Evolutionary conservation across 2,329 filamentous ascomycete genomes (phyloP), one percentile per base, ranked within the genome.

Genomic region (Neurospora sp.): DNA sequence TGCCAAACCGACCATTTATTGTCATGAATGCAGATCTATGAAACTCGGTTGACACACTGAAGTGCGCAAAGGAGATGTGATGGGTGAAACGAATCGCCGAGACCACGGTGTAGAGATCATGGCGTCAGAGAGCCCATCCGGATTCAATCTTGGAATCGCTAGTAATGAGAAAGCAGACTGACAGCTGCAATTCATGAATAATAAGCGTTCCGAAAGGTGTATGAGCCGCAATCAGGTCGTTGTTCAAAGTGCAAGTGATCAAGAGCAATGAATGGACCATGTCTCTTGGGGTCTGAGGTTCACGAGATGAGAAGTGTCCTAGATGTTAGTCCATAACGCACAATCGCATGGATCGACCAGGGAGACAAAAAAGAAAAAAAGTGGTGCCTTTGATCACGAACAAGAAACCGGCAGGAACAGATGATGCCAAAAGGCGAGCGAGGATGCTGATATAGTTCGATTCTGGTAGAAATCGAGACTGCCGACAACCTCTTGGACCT

Each of bases 11-110:
- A 2, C 28, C 52, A 33, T 62, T 10, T 62, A 62, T 62, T 62
- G 11, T 28, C 46, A 52, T 28, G 28, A 15, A 36, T 17, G 52
- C 52, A 62, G 3, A 62, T 33, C 52, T 62, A 68, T 66, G 52
- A 28, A 68, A 62, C n/a, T 46, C 13, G 28, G 36, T 17, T 43
- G 40, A 42, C 28, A 39, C 10, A 67, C 23, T 13, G 36, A 39
- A 38, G n/a, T 67, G 19, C 38, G 38, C 33, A 38, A 38, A 68
- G 69, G 46, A 73, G 71, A 84, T 89, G 87, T 89, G 76, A 82
- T 84, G 86, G 84, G 86, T 84, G 83, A 87, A 89, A 89, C 86
- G 87, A 89, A 85, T 84, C 81, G 82, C 85, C 84, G 79, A 78
- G 81, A 83, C 83, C 84, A 88, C 76, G 70, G 75, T 75, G 69